phyloP scores from a whole-genome alignment of 306 rosid genomes.

The Mucuna pruriens region DNA sequence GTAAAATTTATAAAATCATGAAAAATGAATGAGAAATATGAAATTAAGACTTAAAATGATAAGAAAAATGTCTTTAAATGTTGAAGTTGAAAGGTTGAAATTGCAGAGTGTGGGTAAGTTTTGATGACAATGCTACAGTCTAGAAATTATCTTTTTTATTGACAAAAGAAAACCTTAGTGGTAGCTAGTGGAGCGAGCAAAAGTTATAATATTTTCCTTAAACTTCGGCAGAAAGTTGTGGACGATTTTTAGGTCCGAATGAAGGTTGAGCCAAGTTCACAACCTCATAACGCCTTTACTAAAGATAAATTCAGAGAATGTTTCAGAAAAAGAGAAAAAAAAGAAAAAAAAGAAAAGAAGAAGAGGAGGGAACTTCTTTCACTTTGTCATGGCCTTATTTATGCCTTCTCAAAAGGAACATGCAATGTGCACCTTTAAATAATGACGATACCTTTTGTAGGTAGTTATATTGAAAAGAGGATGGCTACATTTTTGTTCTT shows the following conservation, averaged over 20 bases:
- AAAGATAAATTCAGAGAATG: slow-evolving; percentile 12
- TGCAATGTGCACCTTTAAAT: slow-evolving; percentile 13
- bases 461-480: background rate
- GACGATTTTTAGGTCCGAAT: slow-evolving; percentile 28
- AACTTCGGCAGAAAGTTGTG: slow-evolving; percentile 38
- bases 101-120: background rate
- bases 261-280: slow-evolving; percentile 24
- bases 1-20: no score
- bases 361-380: background rate
- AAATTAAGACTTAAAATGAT: no score
- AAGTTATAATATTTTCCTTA: background rate
- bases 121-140: background rate
- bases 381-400: slow-evolving; percentile 20
- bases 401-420: slow-evolving; percentile 27
- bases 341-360: background rate
- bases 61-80: background rate
- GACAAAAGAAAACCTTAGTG: background rate
- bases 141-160: background rate
- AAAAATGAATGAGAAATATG: no score
- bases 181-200: background rate
- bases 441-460: slow-evolving; percentile 13
- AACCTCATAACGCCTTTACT: background rate
- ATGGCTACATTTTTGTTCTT: slow-evolving; percentile 15
- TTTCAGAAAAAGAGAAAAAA: background rate
- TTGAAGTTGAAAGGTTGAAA: background rate